Base-by-base conservation (phyloP, 805 yeast species). In the Kazachstania taianensis region DNA sequence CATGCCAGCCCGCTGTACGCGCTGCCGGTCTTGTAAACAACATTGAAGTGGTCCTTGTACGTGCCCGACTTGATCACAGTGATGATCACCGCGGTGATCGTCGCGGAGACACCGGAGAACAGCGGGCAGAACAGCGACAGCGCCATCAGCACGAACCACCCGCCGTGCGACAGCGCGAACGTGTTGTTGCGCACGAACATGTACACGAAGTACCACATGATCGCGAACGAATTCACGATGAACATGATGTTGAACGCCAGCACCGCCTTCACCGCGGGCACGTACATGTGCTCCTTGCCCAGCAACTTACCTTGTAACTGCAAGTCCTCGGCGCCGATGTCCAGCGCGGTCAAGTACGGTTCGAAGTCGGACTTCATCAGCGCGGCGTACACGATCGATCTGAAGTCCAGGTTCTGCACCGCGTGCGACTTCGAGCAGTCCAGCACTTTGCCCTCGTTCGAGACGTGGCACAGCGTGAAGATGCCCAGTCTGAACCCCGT, bases 341-440 rank as follows among this genome's bases (percentile, higher is more conserved):
- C 41, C 39, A 58, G 37, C 18, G 59, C 60, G 13, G 41, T 41
- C 30, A 56, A 32, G 32, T 55, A 57, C 28, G 61, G 60, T 7
- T 42, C 39, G 34, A 56, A 52, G 15, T 55, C 55, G 10, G 63
- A 58, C 7, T 40, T 41, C 15, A 34, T 38, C 31, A 58, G 35
- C 31, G 54, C 54, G n/a, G 44, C 38, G 45, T 48, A 57, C 28
- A 57, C 45, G 34, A 56, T 55, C 5, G 41, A 36, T 43, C 57
- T 53, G 48, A 57, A 52, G 33, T 54, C 49, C 34, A 58, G 41
- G 33, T 52, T 40, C 44, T 58, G 63, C 17, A 58, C 62, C 15
- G 61, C 55, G 32, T 54, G 59, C 4, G 53, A 34, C 16, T 41
- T 41, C 18, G 48, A 43, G 39, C 62, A 58, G 2, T 41, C 28